A percentile compares a stretch with the other conserved stretches of the same genome.
These are phyloP conservation scores for Firmiana major DNA, from an alignment of 345 rosid species.

Conservation along the genomic window DNA sequence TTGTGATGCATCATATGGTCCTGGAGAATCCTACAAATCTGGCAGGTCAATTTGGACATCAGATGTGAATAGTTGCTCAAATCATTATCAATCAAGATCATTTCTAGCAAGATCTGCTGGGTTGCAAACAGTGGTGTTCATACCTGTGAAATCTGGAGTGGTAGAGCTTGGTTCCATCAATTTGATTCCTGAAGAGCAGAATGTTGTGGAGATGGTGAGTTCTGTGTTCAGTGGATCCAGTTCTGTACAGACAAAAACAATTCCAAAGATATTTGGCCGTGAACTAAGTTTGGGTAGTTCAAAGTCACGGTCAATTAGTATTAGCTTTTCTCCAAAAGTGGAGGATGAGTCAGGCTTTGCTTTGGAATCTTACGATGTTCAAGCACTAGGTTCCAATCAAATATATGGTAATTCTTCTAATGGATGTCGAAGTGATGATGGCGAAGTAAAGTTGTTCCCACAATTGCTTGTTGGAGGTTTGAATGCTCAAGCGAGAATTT, in stretches of 20 bases:
- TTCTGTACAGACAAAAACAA: conserved; percentile 49
- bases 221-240: conserved; percentile 53
- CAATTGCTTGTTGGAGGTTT: conserved; percentile 39
- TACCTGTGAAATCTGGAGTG: conserved; percentile 74
- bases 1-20: conserved; percentile 54
- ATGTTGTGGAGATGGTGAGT: conserved; percentile 54
- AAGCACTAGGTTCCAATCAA: conserved; percentile 48
- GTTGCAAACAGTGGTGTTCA: conserved; percentile 64
- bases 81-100: conserved; percentile 62
- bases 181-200: conserved; percentile 56
- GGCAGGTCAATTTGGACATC: conserved; percentile 70
- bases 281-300: conserved; percentile 77
- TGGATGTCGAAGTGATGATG: conserved; percentile 37
- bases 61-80: conserved; percentile 43
- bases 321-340: conserved; percentile 77
- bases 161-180: conserved; percentile 84
- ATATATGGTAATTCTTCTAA: conserved; percentile 54
- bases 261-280: conserved; percentile 81
- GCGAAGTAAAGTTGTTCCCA: conserved; percentile 48
- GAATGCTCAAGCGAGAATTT: conserved; percentile 33
- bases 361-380: conserved; percentile 52
- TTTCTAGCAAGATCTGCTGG: conserved; percentile 75
- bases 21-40: conserved; percentile 53
- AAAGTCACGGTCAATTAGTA: conserved; percentile 60
- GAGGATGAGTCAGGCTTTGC: conserved; percentile 73